Percentiles rank a stretch among this genome's conserved stretches.
These are phyloP conservation scores for Gigaspora rosea DNA, from an alignment of 192 early-diverging fungal genomes.

Conservation along the genomic window DNA sequence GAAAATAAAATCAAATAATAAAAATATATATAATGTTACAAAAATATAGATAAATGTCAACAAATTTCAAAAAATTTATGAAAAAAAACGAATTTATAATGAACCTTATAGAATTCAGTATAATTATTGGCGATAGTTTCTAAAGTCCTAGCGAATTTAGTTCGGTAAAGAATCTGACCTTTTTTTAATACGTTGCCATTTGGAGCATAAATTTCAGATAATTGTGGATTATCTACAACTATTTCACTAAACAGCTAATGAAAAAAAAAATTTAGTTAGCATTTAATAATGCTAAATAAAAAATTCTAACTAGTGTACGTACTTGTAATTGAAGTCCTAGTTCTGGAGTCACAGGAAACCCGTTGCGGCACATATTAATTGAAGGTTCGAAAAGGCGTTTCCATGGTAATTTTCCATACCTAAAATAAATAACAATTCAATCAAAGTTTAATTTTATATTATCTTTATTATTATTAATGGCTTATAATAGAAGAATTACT, in stretches of 20 bases:
- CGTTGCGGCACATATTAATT: constrained; percentile 72
- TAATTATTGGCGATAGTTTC: constrained; percentile 63
- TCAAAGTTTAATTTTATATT: not conserved
- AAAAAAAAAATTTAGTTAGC: no score
- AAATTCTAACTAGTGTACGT: not conserved
- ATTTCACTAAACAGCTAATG: not conserved
- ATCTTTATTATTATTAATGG: not conserved
- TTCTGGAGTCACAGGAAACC: constrained; percentile 62
- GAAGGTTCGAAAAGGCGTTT: constrained; percentile 73
- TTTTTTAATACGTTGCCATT: constrained; percentile 64
- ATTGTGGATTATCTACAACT: constrained; percentile 37
- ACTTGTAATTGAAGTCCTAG: constrained; percentile 42
- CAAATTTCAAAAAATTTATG: not conserved
- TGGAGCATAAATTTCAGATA: constrained; percentile 65
- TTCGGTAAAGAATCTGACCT: constrained; percentile 66
- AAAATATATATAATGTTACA: not conserved
- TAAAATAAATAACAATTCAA: not conserved
- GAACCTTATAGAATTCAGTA: constrained; percentile 39
- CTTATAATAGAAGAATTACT: not conserved
- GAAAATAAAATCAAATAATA: not conserved
- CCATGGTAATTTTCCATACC: constrained; percentile 86
- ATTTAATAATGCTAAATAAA: not conserved
- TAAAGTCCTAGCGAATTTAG: constrained; percentile 59
- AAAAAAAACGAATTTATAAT: not conserved
- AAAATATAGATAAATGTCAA: not conserved